phyloP scores from a whole-genome alignment of 345 rosid species.

The Linum lewisii region DNA sequence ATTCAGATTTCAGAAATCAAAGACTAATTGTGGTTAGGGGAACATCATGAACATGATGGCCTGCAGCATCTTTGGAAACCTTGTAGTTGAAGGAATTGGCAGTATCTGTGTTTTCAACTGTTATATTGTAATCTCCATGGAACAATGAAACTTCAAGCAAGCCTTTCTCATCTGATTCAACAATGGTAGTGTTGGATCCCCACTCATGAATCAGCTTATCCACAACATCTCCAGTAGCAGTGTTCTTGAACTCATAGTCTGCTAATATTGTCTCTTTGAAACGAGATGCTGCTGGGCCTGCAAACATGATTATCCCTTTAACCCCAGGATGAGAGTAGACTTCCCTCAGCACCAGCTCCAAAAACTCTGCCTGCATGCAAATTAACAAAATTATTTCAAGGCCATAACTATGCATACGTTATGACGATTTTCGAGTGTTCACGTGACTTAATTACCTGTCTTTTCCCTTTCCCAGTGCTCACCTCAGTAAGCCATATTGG shows the following conservation, averaged over 20 bases:
- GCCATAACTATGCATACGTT: no score
- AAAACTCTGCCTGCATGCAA: slow-evolving; percentile 1
- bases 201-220: slow-evolving; percentile 2
- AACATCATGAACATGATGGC: not conserved
- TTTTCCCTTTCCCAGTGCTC: slow-evolving; percentile 28
- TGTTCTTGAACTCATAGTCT: not conserved
- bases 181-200: not conserved
- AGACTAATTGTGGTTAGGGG: not conserved
- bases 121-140: slow-evolving; percentile 3
- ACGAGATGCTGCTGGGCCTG: not conserved
- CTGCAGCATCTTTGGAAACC: not conserved
- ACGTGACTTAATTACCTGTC: slow-evolving; percentile 27
- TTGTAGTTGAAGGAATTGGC: not conserved
- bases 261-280: not conserved
- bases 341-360: slow-evolving; percentile 6
- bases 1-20: not conserved
- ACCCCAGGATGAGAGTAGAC: slow-evolving; percentile 2
- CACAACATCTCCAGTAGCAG: not conserved
- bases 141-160: not conserved
- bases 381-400: not conserved
- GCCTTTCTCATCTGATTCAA: not conserved
- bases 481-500: slow-evolving; percentile 85
- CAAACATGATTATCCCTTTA: slow-evolving; percentile 1
- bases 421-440: no score
- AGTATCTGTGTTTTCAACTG: not conserved